These are phyloP conservation scores for Cyclotella choctawhatcheeana DNA, from an alignment of 108 stramenopile genomes.

Conservation along the genomic window DNA sequence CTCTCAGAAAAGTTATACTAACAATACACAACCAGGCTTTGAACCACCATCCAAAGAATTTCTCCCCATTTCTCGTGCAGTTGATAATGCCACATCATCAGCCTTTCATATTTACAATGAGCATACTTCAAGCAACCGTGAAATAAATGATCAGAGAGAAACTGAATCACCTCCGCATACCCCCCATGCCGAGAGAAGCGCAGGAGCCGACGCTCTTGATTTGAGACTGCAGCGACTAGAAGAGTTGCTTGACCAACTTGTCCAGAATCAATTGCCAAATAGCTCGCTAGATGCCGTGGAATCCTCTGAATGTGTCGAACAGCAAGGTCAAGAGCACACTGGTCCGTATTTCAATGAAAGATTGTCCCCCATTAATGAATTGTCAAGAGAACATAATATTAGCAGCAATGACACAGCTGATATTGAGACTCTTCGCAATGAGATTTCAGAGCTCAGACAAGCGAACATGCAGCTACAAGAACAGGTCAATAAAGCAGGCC, in stretches of 20 bases:
- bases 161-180: not conserved
- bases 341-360: no score
- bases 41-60: no score
- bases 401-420: not conserved
- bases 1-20: no score
- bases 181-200: not conserved
- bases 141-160: not conserved
- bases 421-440: not conserved
- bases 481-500: not conserved
- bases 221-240: slow-evolving; percentile 35
- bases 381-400: not conserved
- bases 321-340: not conserved
- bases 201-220: not conserved
- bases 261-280: not conserved
- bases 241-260: slow-evolving; percentile 25
- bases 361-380: not conserved
- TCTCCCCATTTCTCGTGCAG: no score
- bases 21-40: no score
- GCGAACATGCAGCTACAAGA: not conserved
- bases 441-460: not conserved
- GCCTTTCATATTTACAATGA: no score
- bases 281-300: not conserved
- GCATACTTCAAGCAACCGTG: no score
- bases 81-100: no score
- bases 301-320: no score